Base-by-base conservation (phyloP, 176 grass and related monocot genomes). In the Bolboschoenus planiculmis region DNA sequence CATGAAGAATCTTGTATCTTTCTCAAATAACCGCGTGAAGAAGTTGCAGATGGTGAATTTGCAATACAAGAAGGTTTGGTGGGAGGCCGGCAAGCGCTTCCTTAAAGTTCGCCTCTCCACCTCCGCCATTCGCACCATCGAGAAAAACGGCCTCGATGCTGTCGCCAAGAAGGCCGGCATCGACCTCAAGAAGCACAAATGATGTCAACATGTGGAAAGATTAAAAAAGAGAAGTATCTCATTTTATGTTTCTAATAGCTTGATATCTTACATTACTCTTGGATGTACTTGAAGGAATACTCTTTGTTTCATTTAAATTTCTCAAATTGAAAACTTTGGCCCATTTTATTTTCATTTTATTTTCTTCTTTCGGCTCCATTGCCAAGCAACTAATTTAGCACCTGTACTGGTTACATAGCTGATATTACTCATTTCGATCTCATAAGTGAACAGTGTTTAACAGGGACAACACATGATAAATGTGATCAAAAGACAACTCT, bases 51-150 rank as follows among this genome's bases (percentile, higher is more conserved):
- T 97, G 78, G 94, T 97, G 10, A 97, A 92, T 81, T 83, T 97
- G 77, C 94, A 94, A 87, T 94, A 92, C 88, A 97, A 97, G 86
- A 97, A 82, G 70, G 56, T 97, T 61, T 94, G 94, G 94, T 97
- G 94, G 94, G 91, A 94, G 65, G 91, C 86, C 2, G 91, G 94
- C 2, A 94, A 97, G 39, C 84, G 90, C 47, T 97, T 63, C 55
- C 79, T 97, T 35, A 97, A 94, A 80, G 85, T 94, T 30, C 88
- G 94, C 0, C 90, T 97, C 50, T 97, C 94, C 31, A 94, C 94
- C 46, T 90, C 93, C 36, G 94, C 94, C 2, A 87, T 97, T 59
- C 89, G 90, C 85, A 97, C 91, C 79, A 97, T 97, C 37, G 94
- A 97, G 79, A 97, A 92, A 85, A 89, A 97, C 31, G 94, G 94